phyloP scores from a whole-genome alignment of 306 rosid species.

The Cucurbita ficifolia region DNA sequence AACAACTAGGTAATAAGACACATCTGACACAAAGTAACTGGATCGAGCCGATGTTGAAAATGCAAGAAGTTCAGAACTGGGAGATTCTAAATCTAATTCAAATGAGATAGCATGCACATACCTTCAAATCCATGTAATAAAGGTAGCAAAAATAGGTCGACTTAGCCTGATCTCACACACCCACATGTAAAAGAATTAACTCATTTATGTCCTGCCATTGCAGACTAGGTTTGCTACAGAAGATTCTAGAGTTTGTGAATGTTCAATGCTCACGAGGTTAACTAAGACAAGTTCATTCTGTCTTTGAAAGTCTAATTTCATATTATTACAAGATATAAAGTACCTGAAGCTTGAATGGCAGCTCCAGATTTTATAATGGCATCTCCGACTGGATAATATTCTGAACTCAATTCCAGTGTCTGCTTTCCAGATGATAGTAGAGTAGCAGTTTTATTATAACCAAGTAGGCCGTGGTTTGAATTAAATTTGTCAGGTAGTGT shows the following conservation, averaged over 20 bases:
- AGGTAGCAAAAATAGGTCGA: neutral
- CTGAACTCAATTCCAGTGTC: conserved; percentile 25
- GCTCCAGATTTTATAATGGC: conserved; percentile 60
- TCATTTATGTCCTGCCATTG: neutral
- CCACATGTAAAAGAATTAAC: neutral
- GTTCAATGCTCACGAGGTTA: neutral
- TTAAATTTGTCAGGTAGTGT: conserved; percentile 7
- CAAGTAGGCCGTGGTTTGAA: conserved; percentile 12
- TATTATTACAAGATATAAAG: conserved; percentile 7
- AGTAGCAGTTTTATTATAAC: conserved; percentile 11
- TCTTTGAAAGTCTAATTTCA: neutral
- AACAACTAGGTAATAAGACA: neutral
- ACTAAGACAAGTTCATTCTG: neutral
- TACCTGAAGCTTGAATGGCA: conserved; percentile 78
- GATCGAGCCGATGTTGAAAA: neutral
- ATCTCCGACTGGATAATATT: conserved; percentile 55
- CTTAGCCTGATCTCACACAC: neutral
- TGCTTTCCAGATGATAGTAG: conserved; percentile 56
- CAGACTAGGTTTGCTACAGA: neutral
- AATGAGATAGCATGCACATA: neutral
- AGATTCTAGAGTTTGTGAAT: neutral
- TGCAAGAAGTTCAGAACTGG: neutral
- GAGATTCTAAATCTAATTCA: neutral
- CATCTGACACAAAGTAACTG: neutral
- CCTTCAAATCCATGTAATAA: neutral